Evolutionary conservation across 2,329 filamentous ascomycete genomes (phyloP).

Genomic region (Nothophaeocryptopus gaeumannii): DNA sequence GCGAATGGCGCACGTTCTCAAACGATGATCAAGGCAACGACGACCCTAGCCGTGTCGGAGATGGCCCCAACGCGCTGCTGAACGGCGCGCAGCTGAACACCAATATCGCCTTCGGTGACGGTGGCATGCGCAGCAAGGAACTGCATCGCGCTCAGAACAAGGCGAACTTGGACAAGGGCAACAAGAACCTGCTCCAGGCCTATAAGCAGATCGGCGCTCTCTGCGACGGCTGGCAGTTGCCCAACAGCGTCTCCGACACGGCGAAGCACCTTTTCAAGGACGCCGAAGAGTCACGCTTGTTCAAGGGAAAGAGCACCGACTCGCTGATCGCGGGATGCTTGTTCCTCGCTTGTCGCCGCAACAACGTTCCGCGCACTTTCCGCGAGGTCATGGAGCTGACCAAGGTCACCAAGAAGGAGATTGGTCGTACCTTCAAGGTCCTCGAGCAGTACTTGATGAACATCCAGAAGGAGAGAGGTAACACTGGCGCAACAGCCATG

Average conservation of each 20-base stretch:
- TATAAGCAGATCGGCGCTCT: slow-evolving; percentile 84
- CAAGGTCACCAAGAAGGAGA: slow-evolving; percentile 94
- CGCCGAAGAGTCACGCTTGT: slow-evolving; percentile 84
- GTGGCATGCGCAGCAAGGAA: slow-evolving; percentile 67
- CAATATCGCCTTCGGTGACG: slow-evolving; percentile 78
- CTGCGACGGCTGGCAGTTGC: slow-evolving; percentile 80
- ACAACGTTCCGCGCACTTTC: slow-evolving; percentile 83
- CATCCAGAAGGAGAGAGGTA: slow-evolving; percentile 47
- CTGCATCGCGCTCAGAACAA: slow-evolving; percentile 82
- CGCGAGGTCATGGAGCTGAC: slow-evolving; percentile 92
- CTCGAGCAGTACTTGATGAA: slow-evolving; percentile 76
- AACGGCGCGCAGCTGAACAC: slow-evolving; percentile 89
- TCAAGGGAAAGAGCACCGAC: slow-evolving; percentile 94
- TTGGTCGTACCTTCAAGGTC: slow-evolving; percentile 90
- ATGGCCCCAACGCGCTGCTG: slow-evolving; percentile 82
- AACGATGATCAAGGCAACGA: slow-evolving; percentile 97
- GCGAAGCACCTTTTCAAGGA: slow-evolving; percentile 96
- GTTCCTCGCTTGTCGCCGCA: slow-evolving; percentile 94
- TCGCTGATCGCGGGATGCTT: slow-evolving; percentile 94
- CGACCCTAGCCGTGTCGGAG: slow-evolving; percentile 96
- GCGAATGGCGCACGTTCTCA: slow-evolving; percentile 97
- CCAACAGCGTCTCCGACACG: slow-evolving; percentile 76
- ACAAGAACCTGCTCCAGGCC: slow-evolving; percentile 75
- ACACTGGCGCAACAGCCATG: slow-evolving; percentile 23
- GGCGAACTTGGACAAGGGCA: slow-evolving; percentile 74